Evolutionary conservation across 495 filamentous ascomycete species (phyloP), one percentile per base, ranked within the genome.

Genomic region (Saxispiralis lemnorum): DNA sequence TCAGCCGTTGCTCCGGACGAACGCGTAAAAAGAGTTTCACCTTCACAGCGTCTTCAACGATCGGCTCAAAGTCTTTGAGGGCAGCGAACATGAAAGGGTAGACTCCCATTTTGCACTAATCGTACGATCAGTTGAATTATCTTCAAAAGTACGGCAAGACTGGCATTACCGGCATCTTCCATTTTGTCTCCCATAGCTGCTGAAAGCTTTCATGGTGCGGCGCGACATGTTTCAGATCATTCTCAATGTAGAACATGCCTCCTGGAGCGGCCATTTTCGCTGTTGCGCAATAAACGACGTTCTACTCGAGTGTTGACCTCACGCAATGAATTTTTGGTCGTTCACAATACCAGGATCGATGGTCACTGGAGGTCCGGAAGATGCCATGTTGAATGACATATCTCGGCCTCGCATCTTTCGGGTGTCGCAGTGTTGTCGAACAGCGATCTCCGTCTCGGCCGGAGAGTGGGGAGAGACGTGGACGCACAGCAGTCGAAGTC

Each of bases 51-150:
- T 72, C 59, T 15, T 69, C 47, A 43, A 85, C 82, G 33, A 85
- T 71, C n/a, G 76, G 75, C 46, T 73, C 67, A 47, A 88, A 85
- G 59, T 88, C 82, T 38, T 76, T 69, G 37, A 69, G 67, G 0
- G 63, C 57, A 15, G 78, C 75, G 55, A 84, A 81, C 60, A 83
- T 80, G 64, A 86, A 88, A 0, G 81, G 82, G 49, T 88, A 88
- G 19, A 86, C 64, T 31, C 73, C 67, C 57, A 72, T 73, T 31
- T 54, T 47, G 56, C 74, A 78, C 66, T 78, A 43, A n/a, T 32
- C 31, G 36, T 6, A n/a, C n/a, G 13, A 13, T 28, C 24, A 28
- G 24, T 28, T 1, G 32, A 7, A 9, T 20, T 15, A 14, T 11
- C 18, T 15, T 17, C 24, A 21, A 21, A 55, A 10, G 16, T 35